These are phyloP conservation scores for Dichomitus squalens DNA, from an alignment of 1,284 basidiomycete species.

Conservation along the genomic window DNA sequence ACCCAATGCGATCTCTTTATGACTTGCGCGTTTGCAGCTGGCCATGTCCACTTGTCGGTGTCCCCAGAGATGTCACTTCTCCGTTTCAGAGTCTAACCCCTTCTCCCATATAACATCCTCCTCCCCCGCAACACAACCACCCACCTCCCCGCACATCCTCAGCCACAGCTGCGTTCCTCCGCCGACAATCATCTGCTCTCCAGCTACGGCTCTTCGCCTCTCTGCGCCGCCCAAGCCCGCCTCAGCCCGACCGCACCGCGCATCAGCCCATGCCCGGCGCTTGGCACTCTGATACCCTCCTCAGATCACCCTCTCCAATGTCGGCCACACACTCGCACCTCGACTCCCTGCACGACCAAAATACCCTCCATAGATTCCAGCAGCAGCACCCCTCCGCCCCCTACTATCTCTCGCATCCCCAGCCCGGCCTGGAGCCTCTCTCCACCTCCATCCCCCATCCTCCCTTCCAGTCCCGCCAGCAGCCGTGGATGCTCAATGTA, in stretches of 20 bases:
- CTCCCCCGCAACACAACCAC: slow-evolving; percentile 10
- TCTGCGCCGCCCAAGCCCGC: slow-evolving; percentile 1
- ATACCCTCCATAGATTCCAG: slow-evolving; percentile 28
- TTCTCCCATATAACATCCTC: slow-evolving; percentile 26
- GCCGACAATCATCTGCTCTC: slow-evolving; percentile 4
- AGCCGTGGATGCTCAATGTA: slow-evolving; percentile 29
- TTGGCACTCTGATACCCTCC: slow-evolving; percentile 19
- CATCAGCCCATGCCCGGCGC: slow-evolving; percentile 22
- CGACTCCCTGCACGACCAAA: slow-evolving; percentile 25
- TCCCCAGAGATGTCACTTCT: slow-evolving; percentile 31
- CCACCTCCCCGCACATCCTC: slow-evolving; percentile 11
- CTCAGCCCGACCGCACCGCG: background rate
- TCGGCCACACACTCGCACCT: slow-evolving; percentile 23
- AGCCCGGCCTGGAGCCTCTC: slow-evolving; percentile 25
- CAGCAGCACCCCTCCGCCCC: slow-evolving; percentile 21
- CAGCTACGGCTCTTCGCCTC: slow-evolving; percentile 15
- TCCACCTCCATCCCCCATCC: slow-evolving; percentile 22
- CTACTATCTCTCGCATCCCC: slow-evolving; percentile 26
- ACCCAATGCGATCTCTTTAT: slow-evolving; percentile 21
- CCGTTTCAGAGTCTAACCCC: slow-evolving; percentile 31
- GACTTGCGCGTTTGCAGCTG: slow-evolving; percentile 26
- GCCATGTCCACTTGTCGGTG: slow-evolving; percentile 28
- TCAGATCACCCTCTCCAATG: slow-evolving; percentile 22
- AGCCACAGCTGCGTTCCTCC: slow-evolving; percentile 2
- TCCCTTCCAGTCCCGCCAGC: slow-evolving; percentile 23